Conservation (phyloP, 768 basidiomycete species). For the Lanmaoa pseudosensibilis region DNA sequence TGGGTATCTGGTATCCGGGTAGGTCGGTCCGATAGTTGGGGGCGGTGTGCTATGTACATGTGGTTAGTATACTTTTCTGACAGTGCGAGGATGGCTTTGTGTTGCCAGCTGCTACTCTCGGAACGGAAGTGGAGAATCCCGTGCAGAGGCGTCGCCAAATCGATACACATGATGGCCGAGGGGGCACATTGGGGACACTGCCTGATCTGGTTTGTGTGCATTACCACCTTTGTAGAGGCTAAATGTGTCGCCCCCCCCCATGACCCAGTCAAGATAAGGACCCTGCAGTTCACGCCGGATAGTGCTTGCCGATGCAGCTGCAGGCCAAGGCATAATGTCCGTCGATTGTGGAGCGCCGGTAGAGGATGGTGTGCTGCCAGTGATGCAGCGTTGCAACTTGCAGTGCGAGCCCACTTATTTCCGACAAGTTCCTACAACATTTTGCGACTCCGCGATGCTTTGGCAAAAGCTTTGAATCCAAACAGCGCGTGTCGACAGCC, state of each 20-base stretch:
- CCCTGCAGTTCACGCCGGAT: background rate
- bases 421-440: background rate
- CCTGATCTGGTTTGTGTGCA: background rate
- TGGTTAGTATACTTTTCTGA: background rate
- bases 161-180: background rate
- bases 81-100: background rate
- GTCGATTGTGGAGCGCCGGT: constrained; percentile 1
- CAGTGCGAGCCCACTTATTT: background rate
- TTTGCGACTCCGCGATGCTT: background rate
- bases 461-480: background rate
- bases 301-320: background rate
- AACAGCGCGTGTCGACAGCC: background rate
- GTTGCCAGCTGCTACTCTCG: background rate
- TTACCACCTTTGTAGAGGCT: background rate
- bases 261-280: background rate
- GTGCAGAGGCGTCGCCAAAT: background rate
- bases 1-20: background rate
- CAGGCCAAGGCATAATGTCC: constrained; percentile 7
- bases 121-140: background rate
- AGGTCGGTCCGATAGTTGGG: too few species aligned
- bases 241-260: background rate
- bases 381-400: background rate
- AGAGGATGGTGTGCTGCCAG: background rate
- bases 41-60: too few species aligned
- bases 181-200: too few species aligned